These are phyloP conservation scores for Volvox carteri DNA, from an alignment of 163 green algal genomes.

Conservation along the genomic window DNA sequence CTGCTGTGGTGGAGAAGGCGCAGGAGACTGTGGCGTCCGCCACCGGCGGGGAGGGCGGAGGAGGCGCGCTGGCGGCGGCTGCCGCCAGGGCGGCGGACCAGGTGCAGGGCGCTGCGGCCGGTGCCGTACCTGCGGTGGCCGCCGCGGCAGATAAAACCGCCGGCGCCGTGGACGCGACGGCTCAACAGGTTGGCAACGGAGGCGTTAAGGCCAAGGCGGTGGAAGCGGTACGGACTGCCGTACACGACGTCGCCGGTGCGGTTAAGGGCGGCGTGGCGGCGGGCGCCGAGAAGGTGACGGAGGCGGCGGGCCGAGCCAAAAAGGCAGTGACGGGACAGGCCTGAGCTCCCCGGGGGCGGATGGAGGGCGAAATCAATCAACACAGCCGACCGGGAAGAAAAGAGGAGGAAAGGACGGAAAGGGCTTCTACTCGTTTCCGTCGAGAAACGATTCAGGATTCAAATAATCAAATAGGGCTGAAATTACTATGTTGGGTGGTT, in stretches of 20 bases:
- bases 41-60: neutral
- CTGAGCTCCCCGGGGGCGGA: too few species aligned
- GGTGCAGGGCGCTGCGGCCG: neutral
- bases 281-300: conserved; percentile 10
- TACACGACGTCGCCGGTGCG: neutral
- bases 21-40: neutral
- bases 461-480: too few species aligned
- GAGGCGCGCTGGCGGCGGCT: neutral
- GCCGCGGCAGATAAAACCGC: conserved; percentile 6
- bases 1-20: neutral
- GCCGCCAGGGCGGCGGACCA: neutral
- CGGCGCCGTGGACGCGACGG: conserved; percentile 1
- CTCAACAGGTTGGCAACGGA: neutral
- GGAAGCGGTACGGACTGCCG: neutral
- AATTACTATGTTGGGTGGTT: too few species aligned
- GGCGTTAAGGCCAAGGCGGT: neutral
- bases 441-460: too few species aligned
- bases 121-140: neutral
- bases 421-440: too few species aligned
- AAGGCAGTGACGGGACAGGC: neutral
- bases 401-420: too few species aligned
- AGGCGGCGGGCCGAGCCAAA: neutral
- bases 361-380: too few species aligned
- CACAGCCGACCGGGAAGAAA: too few species aligned
- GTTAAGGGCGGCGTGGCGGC: conserved; percentile 19